These are phyloP conservation scores for Fusarium pseudograminearum DNA, from an alignment of 2,329 filamentous ascomycete species.

Conservation along the genomic window DNA sequence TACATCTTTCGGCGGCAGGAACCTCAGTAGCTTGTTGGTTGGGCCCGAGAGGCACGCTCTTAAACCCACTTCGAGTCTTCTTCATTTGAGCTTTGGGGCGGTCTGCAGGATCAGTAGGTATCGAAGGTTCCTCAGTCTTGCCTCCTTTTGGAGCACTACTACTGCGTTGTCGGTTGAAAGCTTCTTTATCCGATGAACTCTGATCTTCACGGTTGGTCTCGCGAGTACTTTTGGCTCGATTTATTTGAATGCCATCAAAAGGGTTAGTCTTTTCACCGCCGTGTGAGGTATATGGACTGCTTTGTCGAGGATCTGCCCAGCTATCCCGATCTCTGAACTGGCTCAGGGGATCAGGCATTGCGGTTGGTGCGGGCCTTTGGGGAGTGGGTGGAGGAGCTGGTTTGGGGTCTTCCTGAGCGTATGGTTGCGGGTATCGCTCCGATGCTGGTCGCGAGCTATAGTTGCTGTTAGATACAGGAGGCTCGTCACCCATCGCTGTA, in stretches of 20 bases:
- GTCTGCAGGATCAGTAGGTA: slow-evolving; percentile 31
- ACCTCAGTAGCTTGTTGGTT: slow-evolving; percentile 27
- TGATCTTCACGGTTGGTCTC: slow-evolving; percentile 50
- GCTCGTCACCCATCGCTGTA: slow-evolving; percentile 65
- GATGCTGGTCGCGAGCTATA: slow-evolving; percentile 58
- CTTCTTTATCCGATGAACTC: slow-evolving; percentile 38
- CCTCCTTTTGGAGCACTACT: slow-evolving; percentile 49
- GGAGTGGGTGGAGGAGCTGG: slow-evolving; percentile 31
- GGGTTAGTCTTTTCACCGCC: slow-evolving; percentile 71
- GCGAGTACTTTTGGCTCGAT: slow-evolving; percentile 61
- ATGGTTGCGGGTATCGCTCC: slow-evolving; percentile 40
- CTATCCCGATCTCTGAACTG: slow-evolving; percentile 59
- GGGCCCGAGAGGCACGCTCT: slow-evolving; percentile 19
- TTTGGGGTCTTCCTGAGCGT: slow-evolving; percentile 21
- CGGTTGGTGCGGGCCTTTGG: slow-evolving; percentile 35
- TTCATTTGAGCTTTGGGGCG: slow-evolving; percentile 45
- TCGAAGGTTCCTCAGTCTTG: slow-evolving; percentile 19
- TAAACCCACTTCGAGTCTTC: slow-evolving; percentile 42
- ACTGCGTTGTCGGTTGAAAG: slow-evolving; percentile 49
- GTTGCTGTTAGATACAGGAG: slow-evolving; percentile 62
- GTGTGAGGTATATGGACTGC: slow-evolving; percentile 67
- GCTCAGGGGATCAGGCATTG: slow-evolving; percentile 61
- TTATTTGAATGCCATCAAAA: slow-evolving; percentile 62
- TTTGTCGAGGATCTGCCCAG: slow-evolving; percentile 63
- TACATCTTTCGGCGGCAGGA: slow-evolving; percentile 29